Evolutionary conservation across 306 rosid genomes (phyloP), one percentile per base, ranked within the genome.

Genomic region (Vigna hirtella): DNA sequence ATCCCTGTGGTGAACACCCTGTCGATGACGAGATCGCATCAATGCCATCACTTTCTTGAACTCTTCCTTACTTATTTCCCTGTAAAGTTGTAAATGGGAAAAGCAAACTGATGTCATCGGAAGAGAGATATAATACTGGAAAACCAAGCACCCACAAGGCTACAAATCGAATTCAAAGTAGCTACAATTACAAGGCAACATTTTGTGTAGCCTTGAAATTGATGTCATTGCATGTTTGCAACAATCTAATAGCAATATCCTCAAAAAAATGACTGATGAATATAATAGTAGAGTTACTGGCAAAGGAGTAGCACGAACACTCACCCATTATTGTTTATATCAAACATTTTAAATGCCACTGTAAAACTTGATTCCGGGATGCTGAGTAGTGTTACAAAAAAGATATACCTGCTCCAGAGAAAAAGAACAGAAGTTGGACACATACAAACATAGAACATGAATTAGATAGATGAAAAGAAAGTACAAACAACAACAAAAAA

Each of bases 1-100:
- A 81, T 81, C 84, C 74, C 89, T 86, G 73, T 92, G 93, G 12
- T 88, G 72, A 89, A 85, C 88, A 28, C 96, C 97, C 63, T 90
- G 95, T 56, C 98, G 83, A 77, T 89, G 87, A 70, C 85, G 89
- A 74, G 93, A 81, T 76, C 97, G 97, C 98, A 94, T 92, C 83
- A 90, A 87, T 80, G 87, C 88, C 97, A 94, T 92, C 71, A 92
- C 97, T 89, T 92, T 88, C 88, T 94, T 92, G 90, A 94, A 94
- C 86, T 94, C 98, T 75, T 89, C 90, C 86, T 85, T 89, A 59
- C 74, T 91, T 78, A 94, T 92, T 86, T 85, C 87, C 71, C 98
- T 94, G 49, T 11, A 58, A 24, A 61, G 40, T 96, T 94, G 53
- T 11, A 58, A 24, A 61, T 49, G 17, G 2, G 71, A 77, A 69